These are phyloP conservation scores for Rubroshorea leprosula DNA, from an alignment of 345 rosid species.

Conservation along the genomic window DNA sequence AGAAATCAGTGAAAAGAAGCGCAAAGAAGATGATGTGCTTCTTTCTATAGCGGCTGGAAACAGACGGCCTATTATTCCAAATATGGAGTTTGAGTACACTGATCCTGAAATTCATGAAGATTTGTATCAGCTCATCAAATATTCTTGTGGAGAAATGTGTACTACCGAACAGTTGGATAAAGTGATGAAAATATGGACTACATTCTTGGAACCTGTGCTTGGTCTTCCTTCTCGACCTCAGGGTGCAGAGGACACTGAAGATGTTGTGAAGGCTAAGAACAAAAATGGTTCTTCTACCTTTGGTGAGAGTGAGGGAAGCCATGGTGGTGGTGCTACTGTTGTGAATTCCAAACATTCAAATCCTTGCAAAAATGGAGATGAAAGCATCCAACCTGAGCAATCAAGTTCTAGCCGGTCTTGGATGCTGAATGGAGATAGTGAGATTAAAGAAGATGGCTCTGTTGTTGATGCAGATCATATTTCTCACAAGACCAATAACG, in stretches of 20 bases:
- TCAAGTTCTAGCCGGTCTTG: constrained; percentile 47
- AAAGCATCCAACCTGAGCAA: constrained; percentile 45
- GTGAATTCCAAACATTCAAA: constrained; percentile 42
- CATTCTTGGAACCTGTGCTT: constrained; percentile 80
- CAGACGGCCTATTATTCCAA: constrained; percentile 50
- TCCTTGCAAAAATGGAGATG: constrained; percentile 51
- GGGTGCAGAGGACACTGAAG: constrained; percentile 81
- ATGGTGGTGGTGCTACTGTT: constrained; percentile 34
- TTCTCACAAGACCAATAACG: constrained; percentile 31
- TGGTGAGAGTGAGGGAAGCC: constrained; percentile 61
- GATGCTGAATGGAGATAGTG: constrained; percentile 48
- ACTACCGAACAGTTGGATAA: constrained; percentile 80
- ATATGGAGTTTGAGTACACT: constrained; percentile 71
- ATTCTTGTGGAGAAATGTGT: constrained; percentile 91
- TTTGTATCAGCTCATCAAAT: constrained; percentile 85
- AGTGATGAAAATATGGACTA: constrained; percentile 89
- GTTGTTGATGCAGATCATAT: constrained; percentile 26
- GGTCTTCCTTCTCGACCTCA: constrained; percentile 82
- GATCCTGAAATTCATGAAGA: constrained; percentile 89
- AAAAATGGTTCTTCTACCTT: constrained; percentile 37
- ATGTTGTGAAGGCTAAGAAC: constrained; percentile 56
- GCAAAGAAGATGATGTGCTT: constrained; percentile 71
- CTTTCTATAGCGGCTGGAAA: constrained; percentile 86
- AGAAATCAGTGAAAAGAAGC: constrained; percentile 79
- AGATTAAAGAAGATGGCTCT: constrained; percentile 44